Evolutionary conservation across 2,329 filamentous ascomycete species (phyloP).

Genomic region (Paecilomyces variotii): DNA sequence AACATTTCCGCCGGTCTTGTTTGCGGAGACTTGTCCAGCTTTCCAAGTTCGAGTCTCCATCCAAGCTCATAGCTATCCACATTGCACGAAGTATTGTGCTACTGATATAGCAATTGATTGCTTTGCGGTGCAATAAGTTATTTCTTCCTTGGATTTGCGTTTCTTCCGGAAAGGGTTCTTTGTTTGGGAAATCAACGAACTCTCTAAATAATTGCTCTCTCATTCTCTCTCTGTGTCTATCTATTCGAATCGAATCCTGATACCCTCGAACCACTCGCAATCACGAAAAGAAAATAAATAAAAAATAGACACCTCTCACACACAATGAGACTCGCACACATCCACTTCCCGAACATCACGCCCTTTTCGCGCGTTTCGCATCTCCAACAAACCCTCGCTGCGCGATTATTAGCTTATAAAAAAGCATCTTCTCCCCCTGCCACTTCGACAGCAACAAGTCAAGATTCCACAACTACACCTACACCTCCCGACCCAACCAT

Average conservation of each 20-base stretch:
- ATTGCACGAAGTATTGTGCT: not conserved
- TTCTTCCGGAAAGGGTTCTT: too few species aligned
- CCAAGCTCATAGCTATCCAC: not conserved
- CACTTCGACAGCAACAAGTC: constrained; percentile 14
- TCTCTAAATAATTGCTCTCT: not conserved
- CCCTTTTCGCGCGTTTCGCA: constrained; percentile 47
- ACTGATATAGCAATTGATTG: not conserved
- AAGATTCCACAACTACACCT: constrained; percentile 11
- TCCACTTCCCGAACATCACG: constrained; percentile 48
- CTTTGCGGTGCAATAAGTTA: not conserved
- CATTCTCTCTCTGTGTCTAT: too few species aligned
- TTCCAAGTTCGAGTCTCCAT: too few species aligned
- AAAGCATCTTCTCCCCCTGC: constrained; percentile 23
- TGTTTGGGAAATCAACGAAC: not conserved
- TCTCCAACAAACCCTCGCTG: constrained; percentile 51
- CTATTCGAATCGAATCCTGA: not conserved
- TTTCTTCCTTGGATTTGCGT: too few species aligned
- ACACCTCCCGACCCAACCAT: constrained; percentile 58
- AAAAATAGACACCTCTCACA: not conserved
- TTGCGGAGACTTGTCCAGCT: too few species aligned
- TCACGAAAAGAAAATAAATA: not conserved
- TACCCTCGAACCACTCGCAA: not conserved
- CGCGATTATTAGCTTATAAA: constrained; percentile 55
- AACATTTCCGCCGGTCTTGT: not conserved
- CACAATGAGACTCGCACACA: constrained; percentile 50